Conservation (phyloP, 2,329 filamentous ascomycete species). For the Aspergillus ruber region DNA sequence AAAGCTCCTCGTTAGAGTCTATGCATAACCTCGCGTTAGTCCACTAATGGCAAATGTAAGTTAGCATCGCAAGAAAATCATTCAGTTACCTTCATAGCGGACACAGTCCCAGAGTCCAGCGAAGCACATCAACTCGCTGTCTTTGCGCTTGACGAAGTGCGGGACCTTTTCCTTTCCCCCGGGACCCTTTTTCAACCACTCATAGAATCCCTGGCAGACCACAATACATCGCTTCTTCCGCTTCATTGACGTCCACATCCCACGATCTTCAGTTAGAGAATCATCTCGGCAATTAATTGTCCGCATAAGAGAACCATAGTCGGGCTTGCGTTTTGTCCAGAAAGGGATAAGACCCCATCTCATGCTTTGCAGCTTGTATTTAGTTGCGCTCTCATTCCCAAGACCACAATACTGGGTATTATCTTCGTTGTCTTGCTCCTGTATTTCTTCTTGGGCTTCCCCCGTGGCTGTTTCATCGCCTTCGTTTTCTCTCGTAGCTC, state of each 20-base stretch:
- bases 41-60: background rate
- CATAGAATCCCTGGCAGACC: conserved; percentile 87
- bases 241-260: conserved; percentile 93
- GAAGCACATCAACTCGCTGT: conserved; percentile 78
- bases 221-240: conserved; percentile 80
- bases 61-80: too few relatives aligned
- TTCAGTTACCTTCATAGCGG: conserved; percentile 60
- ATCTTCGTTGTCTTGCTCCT: conserved; percentile 11
- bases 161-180: conserved; percentile 73
- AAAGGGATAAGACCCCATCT: conserved; percentile 93
- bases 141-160: conserved; percentile 74
- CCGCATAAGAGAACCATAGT: conserved; percentile 70
- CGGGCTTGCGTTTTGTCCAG: conserved; percentile 81
- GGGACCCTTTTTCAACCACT: conserved; percentile 77
- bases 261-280: conserved; percentile 65
- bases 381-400: conserved; percentile 34
- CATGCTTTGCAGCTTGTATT: conserved; percentile 84
- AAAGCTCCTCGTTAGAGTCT: conserved; percentile 63
- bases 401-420: background rate
- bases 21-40: conserved; percentile 1
- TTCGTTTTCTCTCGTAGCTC: conserved; percentile 10
- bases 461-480: conserved; percentile 1
- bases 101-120: conserved; percentile 91
- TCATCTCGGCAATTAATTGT: conserved; percentile 96
- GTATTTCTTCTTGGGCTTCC: background rate